These are phyloP conservation scores for Leishmania martiniquensis DNA, from an alignment of 208 protist species.

Conservation along the genomic window DNA sequence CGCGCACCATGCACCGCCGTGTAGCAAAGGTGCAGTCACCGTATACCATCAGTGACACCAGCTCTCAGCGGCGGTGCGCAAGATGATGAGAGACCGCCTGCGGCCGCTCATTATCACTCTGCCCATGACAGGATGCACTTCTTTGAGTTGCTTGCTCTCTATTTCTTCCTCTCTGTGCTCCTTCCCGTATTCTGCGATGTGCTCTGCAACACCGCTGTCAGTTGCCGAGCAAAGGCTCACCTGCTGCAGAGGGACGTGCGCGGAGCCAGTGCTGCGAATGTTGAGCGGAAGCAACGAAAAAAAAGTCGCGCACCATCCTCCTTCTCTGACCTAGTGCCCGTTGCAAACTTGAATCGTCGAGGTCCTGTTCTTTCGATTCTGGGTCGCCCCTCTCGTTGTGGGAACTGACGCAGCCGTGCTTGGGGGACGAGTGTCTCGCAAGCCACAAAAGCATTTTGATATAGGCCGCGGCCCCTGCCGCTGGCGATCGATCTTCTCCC, in stretches of 20 bases:
- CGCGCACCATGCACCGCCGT: neutral
- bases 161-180: neutral
- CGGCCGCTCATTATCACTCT: no score
- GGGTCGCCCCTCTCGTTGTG: neutral
- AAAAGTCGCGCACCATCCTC: neutral
- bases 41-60: neutral
- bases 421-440: neutral
- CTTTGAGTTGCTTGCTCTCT: no score
- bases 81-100: neutral
- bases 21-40: neutral
- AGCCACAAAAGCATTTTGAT: neutral
- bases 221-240: neutral
- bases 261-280: neutral
- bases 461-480: neutral
- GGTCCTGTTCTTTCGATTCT: neutral
- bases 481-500: neutral
- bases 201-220: neutral
- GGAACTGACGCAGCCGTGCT: neutral
- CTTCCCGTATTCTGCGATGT: neutral
- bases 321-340: neutral
- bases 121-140: no score
- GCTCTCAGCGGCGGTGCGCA: neutral
- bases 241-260: neutral
- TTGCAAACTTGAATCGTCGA: neutral
- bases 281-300: neutral